Base-by-base conservation (phyloP, 192 early-diverging fungal genomes). In the Coemansia umbellata region DNA sequence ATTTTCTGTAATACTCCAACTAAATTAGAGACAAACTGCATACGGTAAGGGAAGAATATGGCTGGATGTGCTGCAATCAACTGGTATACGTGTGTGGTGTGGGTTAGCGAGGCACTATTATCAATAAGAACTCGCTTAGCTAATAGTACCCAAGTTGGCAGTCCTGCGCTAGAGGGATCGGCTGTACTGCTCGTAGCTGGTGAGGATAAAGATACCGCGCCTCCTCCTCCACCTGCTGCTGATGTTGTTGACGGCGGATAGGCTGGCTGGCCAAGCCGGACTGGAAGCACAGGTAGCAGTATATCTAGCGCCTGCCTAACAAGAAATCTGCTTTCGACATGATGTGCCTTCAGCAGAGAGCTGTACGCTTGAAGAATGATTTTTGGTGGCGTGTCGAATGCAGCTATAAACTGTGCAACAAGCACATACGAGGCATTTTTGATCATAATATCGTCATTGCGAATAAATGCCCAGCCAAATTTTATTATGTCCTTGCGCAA, bases 381-480 rank as follows among this genome's bases (percentile, higher is more conserved):
- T 63, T 88, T 92, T 26, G 84, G 74, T 9, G 93, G 93, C 3
- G 93, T 93, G 22, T 95, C 92, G 69, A 87, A 98, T 5, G 89
- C 90, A 13, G 90, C 85, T 55, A 97, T 93, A 65, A 97, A 97
- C 40, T 91, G 81, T 11, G 92, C 85, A 32, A 97, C 84, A 36
- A 95, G 66, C 13, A 97, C 97, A 61, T 95, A 97, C 5, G 95
- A 87, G 1, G 95, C 86, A 56, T 98, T 92, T 55, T 98, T 98
- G 74, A 90, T 89, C 28, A 91, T 95, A 13, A 92, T 80, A 41
- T 99, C 97, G 55, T 98, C 95, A 48, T 71, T 66, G 60, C 84
- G 84, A 41, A 87, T 83, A 55, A 87, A 85, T 42, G 84, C 84
- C 95, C 95, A 97, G 5, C 88, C 91, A 78, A 94, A 96, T 62